Percentiles rank a stretch among this genome's conserved stretches.
Conservation (phyloP, 371 early-diverging fungal species). For the Mucor irregularis region DNA sequence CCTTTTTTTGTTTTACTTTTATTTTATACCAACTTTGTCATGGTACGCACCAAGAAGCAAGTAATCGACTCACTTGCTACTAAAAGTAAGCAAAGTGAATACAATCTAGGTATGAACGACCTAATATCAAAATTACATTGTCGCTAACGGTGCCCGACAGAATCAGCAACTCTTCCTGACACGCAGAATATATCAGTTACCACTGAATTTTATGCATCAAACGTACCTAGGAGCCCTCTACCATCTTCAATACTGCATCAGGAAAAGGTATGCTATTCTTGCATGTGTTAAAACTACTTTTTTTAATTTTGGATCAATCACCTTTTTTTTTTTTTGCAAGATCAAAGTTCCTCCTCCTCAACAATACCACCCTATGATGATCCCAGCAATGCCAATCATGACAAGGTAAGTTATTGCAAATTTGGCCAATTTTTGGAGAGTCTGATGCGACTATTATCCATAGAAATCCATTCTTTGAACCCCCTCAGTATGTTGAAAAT, state of each 20-base stretch:
- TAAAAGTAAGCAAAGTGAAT: background rate
- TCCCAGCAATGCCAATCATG: too few species aligned
- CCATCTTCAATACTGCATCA: background rate
- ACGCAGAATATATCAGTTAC: background rate
- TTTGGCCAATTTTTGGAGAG: too few species aligned
- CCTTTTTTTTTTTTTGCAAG: background rate
- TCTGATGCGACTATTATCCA: background rate
- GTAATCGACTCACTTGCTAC: background rate
- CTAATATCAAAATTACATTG: too few species aligned
- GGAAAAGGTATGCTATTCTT: background rate
- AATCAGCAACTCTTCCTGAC: too few species aligned
- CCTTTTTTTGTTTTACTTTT: background rate
- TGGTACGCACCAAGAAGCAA: conserved; percentile 12
- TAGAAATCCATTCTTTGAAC: background rate
- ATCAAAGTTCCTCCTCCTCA: background rate
- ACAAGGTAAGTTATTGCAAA: too few species aligned
- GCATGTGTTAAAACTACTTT: background rate
- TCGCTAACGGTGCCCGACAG: too few species aligned
- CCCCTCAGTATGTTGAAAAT: conserved; percentile 1
- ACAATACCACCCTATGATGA: background rate
- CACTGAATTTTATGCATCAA: background rate
- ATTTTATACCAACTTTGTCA: background rate
- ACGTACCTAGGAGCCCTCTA: background rate
- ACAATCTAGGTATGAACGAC: background rate
- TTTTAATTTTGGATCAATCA: background rate